phyloP scores from a whole-genome alignment of 176 grass and related monocot genomes.

The bread wheat (Triticum aestivum) region IWGSC_CS_RefSeq_v2.1 NC_057802.1:531961822-531962321 shows the following conservation, averaged over 20 bases:
- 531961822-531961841: constrained; percentile 34
- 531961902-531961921: not conserved
- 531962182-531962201: too few species aligned
- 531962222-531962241: too few species aligned
- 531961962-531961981: not conserved
- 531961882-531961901: not conserved
- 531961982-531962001: not conserved
- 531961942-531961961: not conserved
- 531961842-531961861: constrained; percentile 44
- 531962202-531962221: too few species aligned
- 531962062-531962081: too few species aligned
- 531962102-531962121: constrained; percentile 42
- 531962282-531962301: constrained; percentile 21
- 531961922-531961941: not conserved
- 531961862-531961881: constrained; percentile 53
- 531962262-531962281: constrained; percentile 57
- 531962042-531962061: too few species aligned
- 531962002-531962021: not conserved
- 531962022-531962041: too few species aligned
- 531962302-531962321: constrained; percentile 43
- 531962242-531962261: too few species aligned
- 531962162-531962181: too few species aligned
- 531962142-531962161: too few species aligned
- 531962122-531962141: too few species aligned
- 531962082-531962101: constrained; percentile 46